A percentile compares a stretch with the other conserved stretches of the same genome.
Evolutionary conservation across 805 yeast species (phyloP).

Genomic region (Tetrapisispora namnaoensis): DNA sequence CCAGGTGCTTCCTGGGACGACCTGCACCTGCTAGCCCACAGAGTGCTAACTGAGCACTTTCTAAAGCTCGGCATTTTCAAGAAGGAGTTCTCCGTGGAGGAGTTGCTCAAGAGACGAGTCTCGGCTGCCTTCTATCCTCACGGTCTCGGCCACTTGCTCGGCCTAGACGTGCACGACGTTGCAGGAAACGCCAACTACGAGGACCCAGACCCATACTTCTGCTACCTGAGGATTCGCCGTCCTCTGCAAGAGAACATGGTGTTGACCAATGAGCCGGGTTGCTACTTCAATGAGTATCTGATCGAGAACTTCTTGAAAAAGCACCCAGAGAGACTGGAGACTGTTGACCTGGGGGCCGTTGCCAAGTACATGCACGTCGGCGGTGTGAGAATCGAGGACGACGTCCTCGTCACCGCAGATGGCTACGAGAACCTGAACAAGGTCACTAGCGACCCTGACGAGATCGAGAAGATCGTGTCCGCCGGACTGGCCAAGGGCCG

Average conservation of each 20-base stretch:
- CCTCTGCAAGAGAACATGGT: conserved; percentile 66
- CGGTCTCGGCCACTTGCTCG: conserved; percentile 88
- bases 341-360: conserved; percentile 54
- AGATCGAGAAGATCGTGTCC: conserved; percentile 66
- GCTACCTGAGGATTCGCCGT: conserved; percentile 75
- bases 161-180: conserved; percentile 94
- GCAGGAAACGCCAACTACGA: conserved; percentile 82
- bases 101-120: conserved; percentile 58
- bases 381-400: conserved; percentile 97
- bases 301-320: conserved; percentile 50
- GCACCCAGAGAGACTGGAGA: conserved; percentile 39
- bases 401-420: conserved; percentile 60
- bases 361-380: conserved; percentile 81
- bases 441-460: conserved; percentile 78
- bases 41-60: conserved; percentile 61
- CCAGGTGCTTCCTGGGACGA: conserved; percentile 87
- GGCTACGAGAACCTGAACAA: conserved; percentile 79
- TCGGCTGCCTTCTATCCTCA: conserved; percentile 86
- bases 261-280: conserved; percentile 91
- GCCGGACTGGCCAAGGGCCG: conserved; percentile 56
- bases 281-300: conserved; percentile 78
- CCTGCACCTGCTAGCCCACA: conserved; percentile 71
- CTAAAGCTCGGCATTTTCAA: conserved; percentile 68
- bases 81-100: conserved; percentile 44
- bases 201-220: conserved; percentile 68